phyloP scores from a whole-genome alignment of 2,329 filamentous ascomycete genomes.

The Elsinoe fawcettii region DNA sequence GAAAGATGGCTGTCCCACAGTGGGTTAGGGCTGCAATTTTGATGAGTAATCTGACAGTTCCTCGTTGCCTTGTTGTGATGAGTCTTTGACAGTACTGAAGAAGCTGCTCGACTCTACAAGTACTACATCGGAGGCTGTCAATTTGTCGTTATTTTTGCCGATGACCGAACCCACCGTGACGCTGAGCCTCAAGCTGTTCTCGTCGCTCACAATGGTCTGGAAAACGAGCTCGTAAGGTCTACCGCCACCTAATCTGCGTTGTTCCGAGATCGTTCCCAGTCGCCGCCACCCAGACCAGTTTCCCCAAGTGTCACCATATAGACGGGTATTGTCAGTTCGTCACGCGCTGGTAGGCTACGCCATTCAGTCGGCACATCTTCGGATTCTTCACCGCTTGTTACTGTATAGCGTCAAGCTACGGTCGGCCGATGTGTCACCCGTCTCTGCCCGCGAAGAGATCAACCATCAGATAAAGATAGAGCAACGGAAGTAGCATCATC shows the following conservation, averaged over 20 bases:
- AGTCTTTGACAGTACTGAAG: no score
- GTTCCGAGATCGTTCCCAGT: not conserved
- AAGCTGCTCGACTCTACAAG: no score
- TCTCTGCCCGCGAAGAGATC: not conserved
- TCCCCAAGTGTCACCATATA: not conserved
- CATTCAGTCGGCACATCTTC: not conserved
- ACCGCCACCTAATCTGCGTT: not conserved
- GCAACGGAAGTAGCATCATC: not conserved
- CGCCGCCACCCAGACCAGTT: not conserved
- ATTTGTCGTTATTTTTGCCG: no score
- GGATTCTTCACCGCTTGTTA: not conserved
- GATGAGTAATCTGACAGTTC: no score
- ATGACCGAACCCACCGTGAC: no score
- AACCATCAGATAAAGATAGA: not conserved
- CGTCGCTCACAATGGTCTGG: no score
- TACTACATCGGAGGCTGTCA: no score
- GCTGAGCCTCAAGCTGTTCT: no score
- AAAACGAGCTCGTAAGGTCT: not conserved
- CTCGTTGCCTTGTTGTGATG: no score
- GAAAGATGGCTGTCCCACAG: no score
- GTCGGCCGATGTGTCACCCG: not conserved
- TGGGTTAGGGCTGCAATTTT: no score
- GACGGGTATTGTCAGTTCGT: not conserved
- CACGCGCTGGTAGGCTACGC: not conserved
- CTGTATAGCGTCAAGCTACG: not conserved